Conservation (phyloP, 169 alveolate species). For the Hepatocystis sp. region DNA sequence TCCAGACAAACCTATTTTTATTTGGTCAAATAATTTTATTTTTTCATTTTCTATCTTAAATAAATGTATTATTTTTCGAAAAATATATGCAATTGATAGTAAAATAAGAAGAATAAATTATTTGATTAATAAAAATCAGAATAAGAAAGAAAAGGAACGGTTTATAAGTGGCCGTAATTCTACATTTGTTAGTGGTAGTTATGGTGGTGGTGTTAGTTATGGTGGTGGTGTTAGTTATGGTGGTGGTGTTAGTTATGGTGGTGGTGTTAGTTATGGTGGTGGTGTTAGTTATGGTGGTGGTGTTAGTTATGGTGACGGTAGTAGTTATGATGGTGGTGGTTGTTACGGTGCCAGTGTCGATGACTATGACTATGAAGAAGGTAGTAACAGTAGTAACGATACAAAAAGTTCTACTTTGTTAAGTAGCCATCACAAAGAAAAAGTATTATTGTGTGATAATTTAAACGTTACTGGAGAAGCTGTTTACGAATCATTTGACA, state of each 20-base stretch:
- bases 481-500: conserved; percentile 67
- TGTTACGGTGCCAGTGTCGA: too few species aligned
- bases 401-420: too few species aligned
- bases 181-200: too few species aligned
- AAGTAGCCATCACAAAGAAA: conserved; percentile 56
- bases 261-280: too few species aligned
- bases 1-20: conserved; percentile 46
- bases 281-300: too few species aligned
- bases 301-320: too few species aligned
- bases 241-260: too few species aligned
- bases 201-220: too few species aligned
- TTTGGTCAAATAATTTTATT: conserved; percentile 75
- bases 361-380: too few species aligned
- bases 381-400: too few species aligned
- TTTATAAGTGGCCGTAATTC: neutral
- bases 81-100: conserved; percentile 73
- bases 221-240: too few species aligned
- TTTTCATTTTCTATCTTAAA: conserved; percentile 55
- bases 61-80: conserved; percentile 56
- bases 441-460: conserved; percentile 65
- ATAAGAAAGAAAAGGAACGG: neutral
- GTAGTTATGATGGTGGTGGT: too few species aligned
- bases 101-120: conserved; percentile 70
- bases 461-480: conserved; percentile 75
- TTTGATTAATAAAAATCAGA: conserved; percentile 5